Base-by-base conservation (phyloP, 495 filamentous ascomycete species). In the Cetradonia linearis region DNA sequence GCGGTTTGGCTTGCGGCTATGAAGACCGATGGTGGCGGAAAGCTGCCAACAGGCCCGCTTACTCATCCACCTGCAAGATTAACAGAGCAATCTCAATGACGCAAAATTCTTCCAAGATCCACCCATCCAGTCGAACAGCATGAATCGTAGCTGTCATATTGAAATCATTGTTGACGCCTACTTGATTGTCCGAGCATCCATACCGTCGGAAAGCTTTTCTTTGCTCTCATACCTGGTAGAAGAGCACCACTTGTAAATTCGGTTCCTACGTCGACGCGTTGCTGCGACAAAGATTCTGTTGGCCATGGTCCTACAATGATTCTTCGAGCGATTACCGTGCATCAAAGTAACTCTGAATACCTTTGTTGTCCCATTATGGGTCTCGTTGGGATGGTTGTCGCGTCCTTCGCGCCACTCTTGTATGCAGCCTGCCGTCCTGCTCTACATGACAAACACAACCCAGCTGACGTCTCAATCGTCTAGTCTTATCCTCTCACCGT, bases 401-500 rank as follows among this genome's bases (percentile, higher is more conserved):
- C 64, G 31, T 34, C 58, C 27, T 50, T 65, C 36, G 62, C 63
- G 14, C 66, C 66, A n/a, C 55, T 68, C 25, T 68, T 68, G 66
- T 68, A 56, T 25, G 54, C 38, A 37, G 11, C 27, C n/a, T 53
- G 31, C 23, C 47, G 53, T 38, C 25, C 9, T 11, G 20, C 42
- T 42, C 34, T 25, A 11, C 1, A 27, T 64, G 5, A 28, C 31
- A 47, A 3, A 33, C 33, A 14, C 20, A 27, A n/a, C 13, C 9
- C 33, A 10, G 20, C 42, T 62, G 27, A 63, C 16, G 23, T 54
- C 40, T 31, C 38, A 18, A 42, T 18, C 30, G 2, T 25, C 0
- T 62, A 80, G 77, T 71, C 80, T 96, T 60, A 79, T 95, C 62
- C 77, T 86, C 36, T 93, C 89, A 23, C 91, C 91, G 28, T 72